Base-by-base conservation (phyloP, 345 rosid species). In the Microcos paniculata region DNA sequence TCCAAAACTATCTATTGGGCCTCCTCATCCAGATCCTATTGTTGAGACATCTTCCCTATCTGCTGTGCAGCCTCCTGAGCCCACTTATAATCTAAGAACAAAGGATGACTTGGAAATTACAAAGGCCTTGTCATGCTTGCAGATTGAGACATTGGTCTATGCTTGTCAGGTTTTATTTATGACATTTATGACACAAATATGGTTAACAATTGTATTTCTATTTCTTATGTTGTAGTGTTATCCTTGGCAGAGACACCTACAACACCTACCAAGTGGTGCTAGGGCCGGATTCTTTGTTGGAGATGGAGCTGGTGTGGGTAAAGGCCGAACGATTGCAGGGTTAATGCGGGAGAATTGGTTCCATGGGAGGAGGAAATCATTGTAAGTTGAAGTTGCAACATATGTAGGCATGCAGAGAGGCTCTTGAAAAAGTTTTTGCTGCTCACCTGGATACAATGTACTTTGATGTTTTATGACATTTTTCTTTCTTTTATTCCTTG, bases 241-340 rank as follows among this genome's bases (percentile, higher is more conserved):
- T 77, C 56, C 74, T 77, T 85, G 71, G 78, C 84, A 95, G 99
- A 88, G 99, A 81, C 96, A 95, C 84, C 91, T 87, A 67, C 98
- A 95, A 75, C 94, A 91, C 88, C 99, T 93, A 72, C 92, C 89
- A 63, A 84, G 82, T 87, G 89, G 91, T 83, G 76, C 83, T 33
- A 90, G 99, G 86, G 99, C 98, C 30, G 99, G 99, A 24, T 95
- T 93, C 76, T 95, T 95, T 85, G 72, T 93, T 84, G 99, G 99
- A 85, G 99, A 95, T 81, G 99, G 99, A 82, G 98, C 99, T 85
- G 99, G 99, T 75, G 97, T 95, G 77, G 98, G 99, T 62, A 95
- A 95, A 88, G 99, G 99, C 68, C 89, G 99, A 62, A 95, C 99
- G 59, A 85, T 95, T 86, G 99, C 98, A 11, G 99, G 99, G 63